These are phyloP conservation scores for Sonneratia caseolaris DNA, from an alignment of 345 rosid species.

Conservation along the genomic window DNA sequence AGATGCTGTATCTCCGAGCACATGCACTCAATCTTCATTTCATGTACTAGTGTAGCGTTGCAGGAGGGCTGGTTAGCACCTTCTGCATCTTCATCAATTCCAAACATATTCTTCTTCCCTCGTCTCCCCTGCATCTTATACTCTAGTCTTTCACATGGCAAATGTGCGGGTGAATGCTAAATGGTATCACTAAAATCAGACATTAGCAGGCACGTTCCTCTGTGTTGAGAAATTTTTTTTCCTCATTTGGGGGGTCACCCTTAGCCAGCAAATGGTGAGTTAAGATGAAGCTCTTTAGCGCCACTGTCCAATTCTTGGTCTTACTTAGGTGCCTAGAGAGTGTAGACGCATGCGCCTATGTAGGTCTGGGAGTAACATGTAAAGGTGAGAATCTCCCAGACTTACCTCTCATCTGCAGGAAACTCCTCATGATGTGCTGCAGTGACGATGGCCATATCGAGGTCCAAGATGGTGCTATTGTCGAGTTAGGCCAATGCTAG, in stretches of 20 bases:
- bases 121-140: conserved; percentile 30
- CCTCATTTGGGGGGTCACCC: conserved; percentile 58
- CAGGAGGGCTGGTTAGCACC: background rate
- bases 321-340: conserved; percentile 69
- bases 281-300: conserved; percentile 63
- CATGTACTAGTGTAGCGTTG: conserved; percentile 52
- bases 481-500: conserved; percentile 39
- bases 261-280: conserved; percentile 61
- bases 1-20: conserved; percentile 75
- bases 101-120: conserved; percentile 26
- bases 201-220: conserved; percentile 77
- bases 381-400: conserved; percentile 65
- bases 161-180: conserved; percentile 64
- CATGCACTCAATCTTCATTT: conserved; percentile 71
- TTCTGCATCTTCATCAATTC: conserved; percentile 15
- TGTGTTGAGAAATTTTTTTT: conserved; percentile 58
- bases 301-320: conserved; percentile 87
- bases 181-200: conserved; percentile 65
- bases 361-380: conserved; percentile 73
- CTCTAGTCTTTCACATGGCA: conserved; percentile 64
- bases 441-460: conserved; percentile 83
- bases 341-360: conserved; percentile 54
- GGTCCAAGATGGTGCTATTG: conserved; percentile 79
- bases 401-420: conserved; percentile 67
- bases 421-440: conserved; percentile 97